Percentiles rank a stretch among this genome's conserved stretches.
These are phyloP conservation scores for Schizophyllum amplum DNA, from an alignment of 1,284 basidiomycete species.

Conservation along the genomic window DNA sequence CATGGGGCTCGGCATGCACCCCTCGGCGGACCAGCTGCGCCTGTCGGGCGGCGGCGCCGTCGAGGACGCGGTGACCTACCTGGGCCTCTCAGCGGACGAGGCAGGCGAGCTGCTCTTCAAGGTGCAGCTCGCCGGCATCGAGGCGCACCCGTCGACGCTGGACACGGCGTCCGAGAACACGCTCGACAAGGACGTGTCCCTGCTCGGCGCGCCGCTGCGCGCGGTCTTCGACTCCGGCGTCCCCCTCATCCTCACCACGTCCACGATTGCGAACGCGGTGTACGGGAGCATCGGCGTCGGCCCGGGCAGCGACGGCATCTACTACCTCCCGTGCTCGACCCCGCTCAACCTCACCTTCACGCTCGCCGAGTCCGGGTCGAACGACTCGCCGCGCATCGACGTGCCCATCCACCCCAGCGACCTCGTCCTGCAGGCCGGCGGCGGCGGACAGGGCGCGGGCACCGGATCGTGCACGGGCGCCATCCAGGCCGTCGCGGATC, in stretches of 20 bases:
- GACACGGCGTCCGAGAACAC: too few species aligned
- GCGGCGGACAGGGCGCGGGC: constrained; percentile 25
- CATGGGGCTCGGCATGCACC: constrained; percentile 62
- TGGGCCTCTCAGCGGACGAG: constrained; percentile 43
- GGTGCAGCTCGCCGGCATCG: constrained; percentile 39
- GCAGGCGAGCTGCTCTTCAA: constrained; percentile 59
- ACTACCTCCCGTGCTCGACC: constrained; percentile 61
- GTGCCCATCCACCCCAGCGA: constrained; percentile 26
- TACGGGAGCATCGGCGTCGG: constrained; percentile 63
- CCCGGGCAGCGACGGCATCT: constrained; percentile 53
- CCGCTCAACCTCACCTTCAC: constrained; percentile 65
- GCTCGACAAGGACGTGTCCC: constrained; percentile 45
- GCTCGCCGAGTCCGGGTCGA: constrained; percentile 45
- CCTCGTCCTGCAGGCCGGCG: too few species aligned
- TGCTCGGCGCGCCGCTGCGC: constrained; percentile 28
- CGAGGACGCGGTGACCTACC: constrained; percentile 35
- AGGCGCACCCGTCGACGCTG: too few species aligned
- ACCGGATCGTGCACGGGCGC: constrained; percentile 51
- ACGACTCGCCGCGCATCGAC: too few species aligned
- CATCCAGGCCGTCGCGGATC: constrained; percentile 45
- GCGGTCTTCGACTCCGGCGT: constrained; percentile 64
- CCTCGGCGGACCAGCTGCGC: constrained; percentile 39
- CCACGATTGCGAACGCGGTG: constrained; percentile 59
- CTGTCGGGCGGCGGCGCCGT: constrained; percentile 20
- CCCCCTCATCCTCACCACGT: constrained; percentile 53